A percentile compares a stretch with the other conserved stretches of the same genome.
Evolutionary conservation across 176 grass and related monocot genomes (phyloP).

Genomic region (Avena atlantica): DNA sequence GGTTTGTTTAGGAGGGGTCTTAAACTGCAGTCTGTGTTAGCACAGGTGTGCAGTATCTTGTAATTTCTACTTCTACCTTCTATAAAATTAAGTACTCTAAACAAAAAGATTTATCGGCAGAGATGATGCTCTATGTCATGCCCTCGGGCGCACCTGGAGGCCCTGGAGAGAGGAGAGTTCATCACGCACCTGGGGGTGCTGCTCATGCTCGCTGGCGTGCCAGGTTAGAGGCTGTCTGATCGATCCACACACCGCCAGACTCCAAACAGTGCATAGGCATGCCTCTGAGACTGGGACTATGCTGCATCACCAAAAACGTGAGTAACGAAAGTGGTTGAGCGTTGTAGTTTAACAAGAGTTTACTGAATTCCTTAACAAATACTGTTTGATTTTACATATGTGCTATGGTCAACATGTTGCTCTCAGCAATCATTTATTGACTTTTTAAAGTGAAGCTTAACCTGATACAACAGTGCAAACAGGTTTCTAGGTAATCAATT

Average conservation of each 20-base stretch:
- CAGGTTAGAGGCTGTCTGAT: background rate
- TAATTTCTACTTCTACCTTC: too few relatives aligned
- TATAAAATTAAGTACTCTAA: too few relatives aligned
- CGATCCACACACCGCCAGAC: background rate
- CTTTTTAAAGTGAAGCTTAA: background rate
- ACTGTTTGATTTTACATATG: background rate
- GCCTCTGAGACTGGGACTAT: background rate
- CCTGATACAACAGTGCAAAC: constrained; percentile 1
- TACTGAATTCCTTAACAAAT: background rate
- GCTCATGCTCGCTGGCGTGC: background rate
- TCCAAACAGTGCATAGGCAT: background rate
- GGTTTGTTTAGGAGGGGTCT: too few relatives aligned
- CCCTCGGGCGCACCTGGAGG: background rate
- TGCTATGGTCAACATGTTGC: background rate
- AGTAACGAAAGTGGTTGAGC: background rate
- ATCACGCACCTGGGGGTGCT: constrained; percentile 30
- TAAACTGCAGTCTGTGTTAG: too few relatives aligned
- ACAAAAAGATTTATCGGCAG: background rate
- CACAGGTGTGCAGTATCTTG: too few relatives aligned
- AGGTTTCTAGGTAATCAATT: background rate
- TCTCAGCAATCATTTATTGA: background rate
- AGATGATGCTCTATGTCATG: background rate
- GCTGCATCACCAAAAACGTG: background rate
- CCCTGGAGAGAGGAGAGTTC: constrained; percentile 9
- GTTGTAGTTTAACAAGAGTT: background rate